Conservation (phyloP, 2,329 filamentous ascomycete species). For the Penicillium sp. region DNA sequence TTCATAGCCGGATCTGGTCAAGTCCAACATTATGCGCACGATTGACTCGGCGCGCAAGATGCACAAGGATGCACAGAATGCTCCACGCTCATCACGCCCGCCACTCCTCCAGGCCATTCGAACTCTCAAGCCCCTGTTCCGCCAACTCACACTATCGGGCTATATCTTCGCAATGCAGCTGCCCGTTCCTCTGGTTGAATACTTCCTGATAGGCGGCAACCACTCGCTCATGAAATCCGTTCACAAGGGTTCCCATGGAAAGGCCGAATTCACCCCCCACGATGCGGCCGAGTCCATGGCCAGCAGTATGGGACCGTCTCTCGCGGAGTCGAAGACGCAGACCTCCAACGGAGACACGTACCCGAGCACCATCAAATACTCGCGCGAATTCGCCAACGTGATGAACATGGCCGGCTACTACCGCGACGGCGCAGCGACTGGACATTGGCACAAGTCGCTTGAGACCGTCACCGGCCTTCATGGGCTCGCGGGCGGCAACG, state of each 20-base stretch:
- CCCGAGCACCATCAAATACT: conserved; percentile 39
- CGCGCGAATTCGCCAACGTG: conserved; percentile 48
- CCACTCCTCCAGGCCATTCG: conserved; percentile 46
- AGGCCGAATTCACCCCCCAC: conserved; percentile 28
- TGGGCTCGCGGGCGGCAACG: conserved; percentile 38
- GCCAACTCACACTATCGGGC: conserved; percentile 50
- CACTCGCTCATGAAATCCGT: conserved; percentile 47
- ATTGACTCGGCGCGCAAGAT: conserved; percentile 49
- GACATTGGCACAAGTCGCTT: conserved; percentile 53
- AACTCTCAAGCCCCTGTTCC: conserved; percentile 48
- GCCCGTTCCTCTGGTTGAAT: conserved; percentile 45
- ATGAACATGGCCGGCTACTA: conserved; percentile 55
- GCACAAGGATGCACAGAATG: conserved; percentile 47
- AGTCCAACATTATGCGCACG: conserved; percentile 44
- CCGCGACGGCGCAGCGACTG: conserved; percentile 48
- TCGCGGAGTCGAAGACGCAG: conserved; percentile 42
- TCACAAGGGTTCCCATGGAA: conserved; percentile 41
- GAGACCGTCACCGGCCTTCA: conserved; percentile 50
- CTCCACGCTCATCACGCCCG: conserved; percentile 45
- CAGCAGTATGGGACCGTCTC: conserved; percentile 51
- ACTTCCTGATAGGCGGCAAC: conserved; percentile 51
- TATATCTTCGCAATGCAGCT: conserved; percentile 58
- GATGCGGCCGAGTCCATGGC: conserved; percentile 51
- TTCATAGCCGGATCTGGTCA: conserved; percentile 41
- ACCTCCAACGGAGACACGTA: conserved; percentile 37